These are phyloP conservation scores for Babesia bigemina DNA, from an alignment of 169 alveolate species.

Conservation along the genomic window DNA sequence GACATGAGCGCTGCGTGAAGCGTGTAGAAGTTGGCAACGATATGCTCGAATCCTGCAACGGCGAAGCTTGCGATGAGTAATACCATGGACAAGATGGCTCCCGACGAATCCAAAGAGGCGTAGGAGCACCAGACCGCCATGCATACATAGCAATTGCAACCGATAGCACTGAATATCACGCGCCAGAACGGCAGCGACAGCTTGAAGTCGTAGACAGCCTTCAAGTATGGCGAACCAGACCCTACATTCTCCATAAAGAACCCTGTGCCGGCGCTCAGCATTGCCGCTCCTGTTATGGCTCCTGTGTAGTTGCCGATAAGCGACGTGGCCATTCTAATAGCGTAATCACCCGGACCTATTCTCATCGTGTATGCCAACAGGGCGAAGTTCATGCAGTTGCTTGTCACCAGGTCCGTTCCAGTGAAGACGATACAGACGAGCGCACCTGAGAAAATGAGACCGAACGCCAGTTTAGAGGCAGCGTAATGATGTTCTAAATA, in stretches of 20 bases:
- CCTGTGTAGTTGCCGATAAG: constrained; percentile 75
- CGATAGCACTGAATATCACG: constrained; percentile 69
- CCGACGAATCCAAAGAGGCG: constrained; percentile 63
- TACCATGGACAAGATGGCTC: constrained; percentile 29
- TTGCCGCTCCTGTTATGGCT: constrained; percentile 65
- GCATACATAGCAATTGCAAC: constrained; percentile 77
- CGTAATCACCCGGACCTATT: constrained; percentile 27
- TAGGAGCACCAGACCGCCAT: constrained; percentile 75
- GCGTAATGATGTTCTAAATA: constrained; percentile 8
- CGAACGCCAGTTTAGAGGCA: constrained; percentile 63
- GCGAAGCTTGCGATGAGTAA: constrained; percentile 75
- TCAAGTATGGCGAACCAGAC: constrained; percentile 19
- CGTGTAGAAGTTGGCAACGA: constrained; percentile 77
- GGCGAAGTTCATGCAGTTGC: constrained; percentile 74
- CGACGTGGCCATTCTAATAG: constrained; percentile 66
- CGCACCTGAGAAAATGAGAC: constrained; percentile 74
- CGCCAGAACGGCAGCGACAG: constrained; percentile 62
- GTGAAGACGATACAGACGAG: constrained; percentile 72
- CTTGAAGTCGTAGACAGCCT: constrained; percentile 48
- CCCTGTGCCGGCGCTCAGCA: constrained; percentile 71
- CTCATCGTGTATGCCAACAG: constrained; percentile 45
- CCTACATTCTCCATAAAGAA: constrained; percentile 41
- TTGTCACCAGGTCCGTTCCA: constrained; percentile 79
- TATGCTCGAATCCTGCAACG: constrained; percentile 80
- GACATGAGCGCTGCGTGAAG: constrained; percentile 71